Percentiles rank a stretch among this genome's conserved stretches.
phyloP scores from a whole-genome alignment of 2,329 filamentous ascomycete species.

The Sordariomycetes sp. region DNA sequence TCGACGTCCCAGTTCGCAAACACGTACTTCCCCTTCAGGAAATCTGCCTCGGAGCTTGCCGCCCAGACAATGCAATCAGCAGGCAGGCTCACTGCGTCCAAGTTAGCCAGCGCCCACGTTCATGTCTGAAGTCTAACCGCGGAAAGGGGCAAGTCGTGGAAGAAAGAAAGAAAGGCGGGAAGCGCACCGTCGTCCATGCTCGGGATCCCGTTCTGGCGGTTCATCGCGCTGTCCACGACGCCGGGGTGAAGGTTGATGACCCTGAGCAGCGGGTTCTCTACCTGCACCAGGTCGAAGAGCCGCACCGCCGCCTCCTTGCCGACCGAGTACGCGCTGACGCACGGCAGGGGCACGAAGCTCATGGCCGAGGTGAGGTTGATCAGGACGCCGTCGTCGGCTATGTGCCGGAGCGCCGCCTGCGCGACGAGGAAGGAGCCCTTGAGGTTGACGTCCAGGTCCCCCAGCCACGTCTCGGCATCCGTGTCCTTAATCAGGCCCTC shows the following conservation, averaged over 20 bases:
- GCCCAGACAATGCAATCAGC: constrained; percentile 32
- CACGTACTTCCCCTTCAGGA: constrained; percentile 32
- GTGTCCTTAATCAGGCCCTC: background rate
- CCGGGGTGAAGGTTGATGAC: constrained; percentile 33
- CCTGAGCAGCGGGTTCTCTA: constrained; percentile 25
- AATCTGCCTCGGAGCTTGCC: constrained; percentile 29
- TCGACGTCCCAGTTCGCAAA: constrained; percentile 41
- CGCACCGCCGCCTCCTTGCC: constrained; percentile 29
- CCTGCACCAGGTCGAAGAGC: constrained; percentile 27
- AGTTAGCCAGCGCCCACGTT: background rate
- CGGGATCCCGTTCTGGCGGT: background rate
- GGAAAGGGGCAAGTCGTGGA: too few relatives aligned
- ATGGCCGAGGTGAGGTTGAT: too few relatives aligned
- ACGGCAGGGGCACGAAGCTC: constrained; percentile 13
- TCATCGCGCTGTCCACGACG: constrained; percentile 19
- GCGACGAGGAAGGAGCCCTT: constrained; percentile 18
- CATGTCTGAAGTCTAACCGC: too few relatives aligned
- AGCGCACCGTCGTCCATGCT: constrained; percentile 9
- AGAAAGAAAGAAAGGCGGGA: background rate
- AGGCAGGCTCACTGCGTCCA: constrained; percentile 20
- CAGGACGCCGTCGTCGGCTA: constrained; percentile 10
- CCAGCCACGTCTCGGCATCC: background rate
- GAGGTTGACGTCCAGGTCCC: constrained; percentile 14
- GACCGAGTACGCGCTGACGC: constrained; percentile 22
- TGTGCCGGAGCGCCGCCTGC: constrained; percentile 14